phyloP scores from a whole-genome alignment of 2,329 filamentous ascomycete species.

The Xylariaceae sp. region DNA sequence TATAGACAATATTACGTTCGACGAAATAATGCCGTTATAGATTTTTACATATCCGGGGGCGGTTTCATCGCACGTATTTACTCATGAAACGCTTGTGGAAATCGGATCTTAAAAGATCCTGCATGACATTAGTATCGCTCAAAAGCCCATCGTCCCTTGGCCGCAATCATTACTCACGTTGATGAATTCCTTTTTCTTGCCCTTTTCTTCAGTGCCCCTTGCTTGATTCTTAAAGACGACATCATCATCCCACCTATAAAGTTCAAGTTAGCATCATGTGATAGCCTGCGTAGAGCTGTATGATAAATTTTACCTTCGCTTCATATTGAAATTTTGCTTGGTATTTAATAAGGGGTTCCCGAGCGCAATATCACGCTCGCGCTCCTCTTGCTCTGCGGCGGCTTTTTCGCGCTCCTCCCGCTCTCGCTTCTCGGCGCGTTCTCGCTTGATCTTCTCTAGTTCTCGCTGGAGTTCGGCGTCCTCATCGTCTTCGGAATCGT shows the following conservation, averaged over 20 bases:
- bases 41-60: not conserved
- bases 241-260: conserved; percentile 89
- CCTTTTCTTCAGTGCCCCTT: conserved; percentile 88
- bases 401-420: conserved; percentile 81
- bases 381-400: conserved; percentile 80
- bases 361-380: conserved; percentile 85
- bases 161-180: conserved; percentile 66
- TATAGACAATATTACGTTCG: too few relatives aligned
- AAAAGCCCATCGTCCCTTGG: not conserved
- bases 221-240: conserved; percentile 99
- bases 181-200: conserved; percentile 91
- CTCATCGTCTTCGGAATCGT: conserved; percentile 70
- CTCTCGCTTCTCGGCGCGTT: conserved; percentile 80
- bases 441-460: conserved; percentile 89
- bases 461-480: conserved; percentile 92
- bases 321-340: conserved; percentile 85
- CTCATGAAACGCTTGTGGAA: conserved; percentile 98
- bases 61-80: conserved; percentile 62
- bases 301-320: conserved; percentile 59
- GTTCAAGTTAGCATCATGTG: conserved; percentile 7
- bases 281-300: not conserved
- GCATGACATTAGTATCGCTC: conserved; percentile 33
- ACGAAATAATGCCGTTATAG: too few relatives aligned
- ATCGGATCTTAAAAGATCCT: conserved; percentile 90
- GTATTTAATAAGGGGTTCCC: conserved; percentile 89